Conservation (phyloP, 495 filamentous ascomycete genomes). For the Penicillium antarcticum region DNA sequence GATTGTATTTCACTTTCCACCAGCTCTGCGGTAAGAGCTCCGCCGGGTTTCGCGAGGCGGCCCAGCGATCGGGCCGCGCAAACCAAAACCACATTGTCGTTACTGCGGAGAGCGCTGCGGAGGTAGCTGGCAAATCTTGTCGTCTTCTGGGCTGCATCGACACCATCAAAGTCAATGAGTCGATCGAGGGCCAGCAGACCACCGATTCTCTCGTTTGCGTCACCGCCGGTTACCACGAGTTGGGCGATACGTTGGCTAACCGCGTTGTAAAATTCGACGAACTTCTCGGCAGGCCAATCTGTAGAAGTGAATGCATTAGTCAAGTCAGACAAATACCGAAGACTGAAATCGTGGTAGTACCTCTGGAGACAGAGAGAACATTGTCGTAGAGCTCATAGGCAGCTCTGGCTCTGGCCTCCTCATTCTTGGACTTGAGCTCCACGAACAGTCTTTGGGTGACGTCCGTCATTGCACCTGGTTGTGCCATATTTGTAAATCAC, state of each 20-base stretch:
- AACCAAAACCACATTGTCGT: conserved; percentile 82
- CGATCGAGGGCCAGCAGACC: conserved; percentile 89
- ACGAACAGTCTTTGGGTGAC: conserved; percentile 46
- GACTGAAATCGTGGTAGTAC: conserved; percentile 20
- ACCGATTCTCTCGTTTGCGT: conserved; percentile 82
- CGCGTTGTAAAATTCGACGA: conserved; percentile 72
- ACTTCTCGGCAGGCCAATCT: conserved; percentile 78
- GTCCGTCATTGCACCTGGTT: conserved; percentile 47
- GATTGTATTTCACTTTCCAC: conserved; percentile 96
- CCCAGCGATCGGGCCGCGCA: conserved; percentile 84
- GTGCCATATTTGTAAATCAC: conserved; percentile 46
- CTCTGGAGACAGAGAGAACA: conserved; percentile 48
- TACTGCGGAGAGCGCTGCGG: conserved; percentile 81
- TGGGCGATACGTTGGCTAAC: conserved; percentile 72
- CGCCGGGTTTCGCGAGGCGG: conserved; percentile 84
- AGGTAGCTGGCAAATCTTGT: conserved; percentile 88
- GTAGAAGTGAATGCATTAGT: neutral
- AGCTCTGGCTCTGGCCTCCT: conserved; percentile 48
- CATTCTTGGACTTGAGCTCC: conserved; percentile 54
- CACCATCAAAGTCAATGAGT: conserved; percentile 92
- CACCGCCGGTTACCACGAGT: conserved; percentile 73
- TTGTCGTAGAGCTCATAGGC: conserved; percentile 51
- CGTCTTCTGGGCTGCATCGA: conserved; percentile 91
- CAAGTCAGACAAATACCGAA: conserved; percentile 1
- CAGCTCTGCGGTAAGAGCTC: conserved; percentile 90